Evolutionary conservation across 1,139 yeast species (phyloP), one percentile per base, ranked within the genome.

Genomic region (Kodamaea suecica): DNA sequence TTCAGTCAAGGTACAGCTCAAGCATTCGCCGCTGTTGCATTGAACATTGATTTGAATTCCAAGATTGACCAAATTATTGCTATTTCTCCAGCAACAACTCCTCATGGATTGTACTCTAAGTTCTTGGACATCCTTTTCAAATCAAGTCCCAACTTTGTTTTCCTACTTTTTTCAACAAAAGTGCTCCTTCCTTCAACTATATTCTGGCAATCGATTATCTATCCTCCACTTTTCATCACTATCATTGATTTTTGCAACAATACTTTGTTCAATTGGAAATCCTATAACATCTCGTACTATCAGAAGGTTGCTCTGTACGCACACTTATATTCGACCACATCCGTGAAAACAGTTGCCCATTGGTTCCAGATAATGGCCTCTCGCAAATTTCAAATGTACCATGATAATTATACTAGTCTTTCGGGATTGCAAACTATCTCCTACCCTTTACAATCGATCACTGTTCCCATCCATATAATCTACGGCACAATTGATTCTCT

Each of bases 1-100:
- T 88, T 88, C 53, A 79, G 88, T 32, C 97, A 88, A 57, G 97
- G 97, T 5, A 81, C 94, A 1, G 95, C 96, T 1, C 96, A 88
- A 57, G 86, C 87, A 27, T 83, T 88, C 59, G 95, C 95, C 1
- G 71, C 88, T 28, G 65, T 84, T 17, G 76, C 92, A 0, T 66
- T 84, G n/a, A 78, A 83, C 53, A 75, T 85, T 5, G 72, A 72
- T 14, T 67, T 90, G 44, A 86, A 85, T 55, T 53, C 66, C 7
- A 83, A 84, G 51, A 76, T 90, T 34, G 78, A 78, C 21, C 73
- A 77, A 44, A 76, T 90, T 41, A 75, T 90, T 35, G 95, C 94
- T 4, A 73, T 86, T 27, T 85, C 96, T 0, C 97, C 97, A 1
- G 97, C 97, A 1, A 84, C 95, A 62, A 86, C 97, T 0, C 97